Percentiles rank a stretch among this genome's conserved stretches.
These are phyloP conservation scores for Waitea zeae DNA, from an alignment of 1,284 basidiomycete genomes.

Conservation along the genomic window DNA sequence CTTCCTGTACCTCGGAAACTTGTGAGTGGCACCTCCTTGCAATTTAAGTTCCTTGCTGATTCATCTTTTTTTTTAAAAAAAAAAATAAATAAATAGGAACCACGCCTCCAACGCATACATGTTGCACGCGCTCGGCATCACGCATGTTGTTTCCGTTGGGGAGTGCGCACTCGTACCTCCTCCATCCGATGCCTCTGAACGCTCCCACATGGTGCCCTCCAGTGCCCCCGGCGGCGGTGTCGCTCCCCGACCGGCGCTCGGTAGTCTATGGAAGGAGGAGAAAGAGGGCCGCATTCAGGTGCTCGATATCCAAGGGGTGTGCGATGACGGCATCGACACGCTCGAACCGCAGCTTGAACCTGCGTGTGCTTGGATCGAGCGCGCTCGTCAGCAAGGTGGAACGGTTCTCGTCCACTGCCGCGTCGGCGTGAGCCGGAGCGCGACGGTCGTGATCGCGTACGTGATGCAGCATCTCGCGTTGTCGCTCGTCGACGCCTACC, in stretches of 20 bases:
- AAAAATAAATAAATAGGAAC: constrained; percentile 45
- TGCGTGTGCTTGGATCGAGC: constrained; percentile 88
- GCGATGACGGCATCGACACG: constrained; percentile 93
- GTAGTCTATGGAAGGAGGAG: constrained; percentile 78
- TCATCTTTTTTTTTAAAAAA: no score
- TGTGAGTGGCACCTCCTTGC: constrained; percentile 34
- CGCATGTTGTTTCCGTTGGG: constrained; percentile 93
- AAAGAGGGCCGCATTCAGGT: constrained; percentile 78
- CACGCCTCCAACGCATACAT: constrained; percentile 92
- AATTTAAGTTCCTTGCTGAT: constrained; percentile 1
- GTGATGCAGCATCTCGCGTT: constrained; percentile 89
- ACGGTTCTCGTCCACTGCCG: constrained; percentile 92
- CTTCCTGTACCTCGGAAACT: constrained; percentile 89
- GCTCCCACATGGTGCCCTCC: constrained; percentile 9
- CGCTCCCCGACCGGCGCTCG: constrained; percentile 31
- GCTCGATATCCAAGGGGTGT: constrained; percentile 76
- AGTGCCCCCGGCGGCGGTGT: constrained; percentile 18
- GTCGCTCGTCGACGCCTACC: constrained; percentile 83
- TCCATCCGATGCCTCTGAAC: constrained; percentile 19
- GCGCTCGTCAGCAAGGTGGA: constrained; percentile 66
- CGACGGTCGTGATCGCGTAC: constrained; percentile 92
- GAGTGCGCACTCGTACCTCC: constrained; percentile 79
- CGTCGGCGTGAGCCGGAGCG: constrained; percentile 86
- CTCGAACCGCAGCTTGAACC: constrained; percentile 76
- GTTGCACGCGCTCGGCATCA: constrained; percentile 92